Percentiles rank a stretch among this genome's conserved stretches.
These are phyloP conservation scores for Globomyces pollinis-pini DNA, from an alignment of 192 early-diverging fungal species.

Conservation along the genomic window DNA sequence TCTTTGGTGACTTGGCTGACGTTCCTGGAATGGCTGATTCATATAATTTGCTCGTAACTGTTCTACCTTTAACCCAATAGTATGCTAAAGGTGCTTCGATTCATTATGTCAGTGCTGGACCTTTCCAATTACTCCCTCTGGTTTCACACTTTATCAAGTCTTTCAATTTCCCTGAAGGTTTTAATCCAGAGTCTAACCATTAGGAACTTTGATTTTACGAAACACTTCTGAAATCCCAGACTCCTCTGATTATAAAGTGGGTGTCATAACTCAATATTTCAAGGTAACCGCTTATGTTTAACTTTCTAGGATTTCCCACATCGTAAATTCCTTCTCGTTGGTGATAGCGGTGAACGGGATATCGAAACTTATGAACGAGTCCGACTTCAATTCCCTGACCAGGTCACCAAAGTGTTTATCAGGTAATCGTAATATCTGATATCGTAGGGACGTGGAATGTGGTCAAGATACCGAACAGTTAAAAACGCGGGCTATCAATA, in stretches of 20 bases:
- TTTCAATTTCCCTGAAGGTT: conserved; percentile 71
- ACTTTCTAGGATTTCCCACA: conserved; percentile 70
- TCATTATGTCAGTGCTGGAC: conserved; percentile 84
- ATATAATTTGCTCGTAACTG: conserved; percentile 42
- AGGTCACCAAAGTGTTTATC: conserved; percentile 80
- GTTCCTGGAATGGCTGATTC: conserved; percentile 75
- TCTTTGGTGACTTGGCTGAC: conserved; percentile 54
- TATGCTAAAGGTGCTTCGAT: conserved; percentile 53
- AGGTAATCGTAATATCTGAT: too few relatives aligned
- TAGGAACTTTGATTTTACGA: conserved; percentile 47
- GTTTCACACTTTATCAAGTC: conserved; percentile 58
- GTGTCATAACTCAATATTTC: conserved; percentile 42
- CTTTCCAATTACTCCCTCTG: conserved; percentile 72
- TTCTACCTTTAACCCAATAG: not conserved
- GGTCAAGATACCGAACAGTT: not conserved
- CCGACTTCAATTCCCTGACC: conserved; percentile 49
- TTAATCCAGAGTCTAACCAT: conserved; percentile 18
- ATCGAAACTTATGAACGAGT: conserved; percentile 73
- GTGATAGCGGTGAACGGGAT: conserved; percentile 86
- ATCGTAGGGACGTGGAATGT: not conserved
- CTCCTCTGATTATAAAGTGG: too few relatives aligned
- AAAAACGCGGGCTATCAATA: not conserved
- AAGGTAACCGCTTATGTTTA: conserved; percentile 47
- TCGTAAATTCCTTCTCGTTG: conserved; percentile 80
- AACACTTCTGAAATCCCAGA: conserved; percentile 34